phyloP scores from a whole-genome alignment of 176 grass and related monocot species.

The Oryza nivara region DNA sequence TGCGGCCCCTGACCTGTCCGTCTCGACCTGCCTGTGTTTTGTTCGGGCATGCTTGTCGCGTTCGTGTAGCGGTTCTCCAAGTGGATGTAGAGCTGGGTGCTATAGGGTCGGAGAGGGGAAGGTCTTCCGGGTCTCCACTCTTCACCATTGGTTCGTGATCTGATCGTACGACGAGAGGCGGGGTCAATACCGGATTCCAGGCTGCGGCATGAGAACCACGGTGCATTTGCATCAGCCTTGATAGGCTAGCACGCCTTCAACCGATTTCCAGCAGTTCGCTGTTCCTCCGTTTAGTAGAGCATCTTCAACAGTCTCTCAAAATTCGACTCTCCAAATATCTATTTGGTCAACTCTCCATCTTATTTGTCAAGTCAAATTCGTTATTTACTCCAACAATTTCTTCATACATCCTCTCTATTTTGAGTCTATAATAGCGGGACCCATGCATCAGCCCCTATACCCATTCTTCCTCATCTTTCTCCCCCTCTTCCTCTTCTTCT shows the following conservation, averaged over 20 bases:
- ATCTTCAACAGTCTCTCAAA: no score
- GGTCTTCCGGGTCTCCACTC: not conserved
- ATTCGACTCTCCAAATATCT: no score
- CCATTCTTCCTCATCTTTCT: no score
- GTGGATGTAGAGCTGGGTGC: constrained; percentile 4
- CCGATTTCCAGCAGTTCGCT: not conserved
- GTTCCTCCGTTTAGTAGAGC: not conserved
- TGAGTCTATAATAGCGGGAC: no score
- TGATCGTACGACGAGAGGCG: not conserved
- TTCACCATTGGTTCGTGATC: not conserved
- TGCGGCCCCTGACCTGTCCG: not conserved
- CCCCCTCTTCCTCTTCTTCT: no score
- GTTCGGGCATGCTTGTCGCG: constrained; percentile 26
- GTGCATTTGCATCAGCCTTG: not conserved
- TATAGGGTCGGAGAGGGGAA: not conserved
- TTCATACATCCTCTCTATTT: no score
- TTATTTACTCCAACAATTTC: no score
- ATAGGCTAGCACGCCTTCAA: not conserved
- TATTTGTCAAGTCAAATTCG: no score
- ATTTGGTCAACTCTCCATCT: no score
- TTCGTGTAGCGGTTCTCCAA: constrained; percentile 26
- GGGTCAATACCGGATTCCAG: constrained; percentile 26
- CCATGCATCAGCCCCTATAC: no score
- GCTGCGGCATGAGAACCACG: not conserved
- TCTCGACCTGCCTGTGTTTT: constrained; percentile 7